Conservation (phyloP, 1,284 basidiomycete species). For the Trichosporon inkin region DNA sequence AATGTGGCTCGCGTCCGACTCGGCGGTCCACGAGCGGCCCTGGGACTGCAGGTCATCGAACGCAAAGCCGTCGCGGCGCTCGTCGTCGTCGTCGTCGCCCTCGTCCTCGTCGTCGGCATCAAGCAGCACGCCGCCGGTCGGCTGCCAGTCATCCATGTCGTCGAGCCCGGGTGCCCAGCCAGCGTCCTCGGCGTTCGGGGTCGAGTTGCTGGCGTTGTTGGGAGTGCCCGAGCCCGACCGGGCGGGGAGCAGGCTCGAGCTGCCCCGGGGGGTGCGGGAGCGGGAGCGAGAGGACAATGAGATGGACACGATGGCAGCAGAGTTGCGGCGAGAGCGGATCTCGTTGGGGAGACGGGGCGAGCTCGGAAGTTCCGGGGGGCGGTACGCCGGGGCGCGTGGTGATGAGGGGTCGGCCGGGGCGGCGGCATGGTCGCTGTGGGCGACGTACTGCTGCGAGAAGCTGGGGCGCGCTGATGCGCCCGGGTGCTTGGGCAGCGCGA, state of each 20-base stretch:
- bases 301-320: slow-evolving; percentile 45
- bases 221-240: slow-evolving; percentile 38
- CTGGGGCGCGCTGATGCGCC: slow-evolving; percentile 5
- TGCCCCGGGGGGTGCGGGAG: slow-evolving; percentile 40
- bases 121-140: slow-evolving; percentile 42
- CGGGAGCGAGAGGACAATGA: slow-evolving; percentile 42
- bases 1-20: slow-evolving; percentile 25
- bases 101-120: slow-evolving; percentile 26
- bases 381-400: background rate
- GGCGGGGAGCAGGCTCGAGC: slow-evolving; percentile 19
- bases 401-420: background rate
- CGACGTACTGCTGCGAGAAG: slow-evolving; percentile 8
- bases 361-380: slow-evolving; percentile 15
- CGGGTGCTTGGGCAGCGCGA: background rate
- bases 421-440: background rate
- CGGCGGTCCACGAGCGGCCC: slow-evolving; percentile 22
- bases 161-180: slow-evolving; percentile 33
- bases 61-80: slow-evolving; percentile 13
- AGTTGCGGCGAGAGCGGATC: slow-evolving; percentile 35
- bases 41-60: slow-evolving; percentile 24
- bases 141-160: slow-evolving; percentile 43
- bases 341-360: slow-evolving; percentile 25
- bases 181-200: slow-evolving; percentile 27
- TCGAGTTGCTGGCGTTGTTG: slow-evolving; percentile 27
- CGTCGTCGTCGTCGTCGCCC: slow-evolving; percentile 12